A percentile compares a stretch with the other conserved stretches of the same genome.
These are phyloP conservation scores for Tephrocybe sp. DNA, from an alignment of 768 basidiomycete genomes.

Conservation along the genomic window DNA sequence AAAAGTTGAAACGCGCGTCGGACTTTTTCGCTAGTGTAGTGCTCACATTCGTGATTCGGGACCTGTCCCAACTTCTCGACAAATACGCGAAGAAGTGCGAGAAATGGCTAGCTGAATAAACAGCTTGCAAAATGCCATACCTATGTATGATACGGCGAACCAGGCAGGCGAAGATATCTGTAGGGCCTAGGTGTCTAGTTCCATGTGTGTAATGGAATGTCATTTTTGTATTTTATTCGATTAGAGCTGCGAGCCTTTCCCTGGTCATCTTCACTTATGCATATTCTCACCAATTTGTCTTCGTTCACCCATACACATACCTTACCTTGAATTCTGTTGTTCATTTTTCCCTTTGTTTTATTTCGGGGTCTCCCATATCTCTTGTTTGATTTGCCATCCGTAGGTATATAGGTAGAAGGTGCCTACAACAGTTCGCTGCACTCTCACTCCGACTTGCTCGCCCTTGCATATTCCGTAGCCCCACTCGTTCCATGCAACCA, in stretches of 20 bases:
- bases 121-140: background rate
- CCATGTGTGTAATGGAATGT: slow-evolving; percentile 4
- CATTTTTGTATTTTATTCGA: slow-evolving; percentile 16
- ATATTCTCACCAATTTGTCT: slow-evolving; percentile 13
- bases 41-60: slow-evolving; percentile 85
- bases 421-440: background rate
- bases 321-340: slow-evolving; percentile 9
- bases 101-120: slow-evolving; percentile 84
- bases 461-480: background rate
- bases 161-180: slow-evolving; percentile 4
- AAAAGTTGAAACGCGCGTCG: slow-evolving; percentile 76
- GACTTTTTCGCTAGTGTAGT: slow-evolving; percentile 91
- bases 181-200: slow-evolving; percentile 8
- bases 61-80: slow-evolving; percentile 82
- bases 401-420: background rate
- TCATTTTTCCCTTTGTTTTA: slow-evolving; percentile 7
- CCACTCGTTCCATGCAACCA: slow-evolving; percentile 21
- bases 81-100: slow-evolving; percentile 94
- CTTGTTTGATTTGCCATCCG: slow-evolving; percentile 14
- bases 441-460: slow-evolving; percentile 2
- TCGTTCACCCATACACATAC: slow-evolving; percentile 10
- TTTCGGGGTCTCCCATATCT: slow-evolving; percentile 12
- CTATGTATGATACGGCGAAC: slow-evolving; percentile 1
- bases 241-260: slow-evolving; percentile 10
- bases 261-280: slow-evolving; percentile 11